phyloP scores from a whole-genome alignment of 192 early-diverging fungal genomes.

The Backusella sp. region DNA sequence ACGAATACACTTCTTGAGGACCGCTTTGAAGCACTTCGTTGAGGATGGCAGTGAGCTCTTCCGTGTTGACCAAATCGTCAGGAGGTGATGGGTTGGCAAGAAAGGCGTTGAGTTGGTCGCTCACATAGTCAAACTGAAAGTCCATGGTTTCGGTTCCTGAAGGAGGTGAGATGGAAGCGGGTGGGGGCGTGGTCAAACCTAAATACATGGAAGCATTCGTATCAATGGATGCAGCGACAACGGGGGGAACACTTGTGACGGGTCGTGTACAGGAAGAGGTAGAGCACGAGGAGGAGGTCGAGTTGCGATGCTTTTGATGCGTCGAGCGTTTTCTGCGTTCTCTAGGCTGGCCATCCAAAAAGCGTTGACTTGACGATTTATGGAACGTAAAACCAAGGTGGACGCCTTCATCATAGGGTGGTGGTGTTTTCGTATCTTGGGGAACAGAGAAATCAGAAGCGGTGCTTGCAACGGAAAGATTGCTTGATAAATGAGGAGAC shows the following conservation, averaged over 20 bases:
- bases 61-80: slow-evolving; percentile 8
- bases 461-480: neutral
- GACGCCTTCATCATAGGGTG: neutral
- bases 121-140: slow-evolving; percentile 12
- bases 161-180: neutral
- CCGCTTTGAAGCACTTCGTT: slow-evolving; percentile 18
- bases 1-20: neutral
- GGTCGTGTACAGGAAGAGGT: neutral
- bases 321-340: neutral
- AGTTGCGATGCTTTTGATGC: neutral
- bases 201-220: neutral
- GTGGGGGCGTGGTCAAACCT: neutral
- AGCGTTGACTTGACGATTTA: slow-evolving; percentile 6
- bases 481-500: neutral
- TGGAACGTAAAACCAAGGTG: slow-evolving; percentile 13
- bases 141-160: neutral
- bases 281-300: neutral
- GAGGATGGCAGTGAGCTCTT: slow-evolving; percentile 24
- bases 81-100: neutral
- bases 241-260: neutral
- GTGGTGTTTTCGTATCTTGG: neutral
- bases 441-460: neutral
- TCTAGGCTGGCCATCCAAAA: slow-evolving; percentile 14
- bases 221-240: neutral
- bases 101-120: neutral